These are phyloP conservation scores for Funneliformis caledonium DNA, from an alignment of 371 early-diverging fungal species.

Conservation along the genomic window DNA sequence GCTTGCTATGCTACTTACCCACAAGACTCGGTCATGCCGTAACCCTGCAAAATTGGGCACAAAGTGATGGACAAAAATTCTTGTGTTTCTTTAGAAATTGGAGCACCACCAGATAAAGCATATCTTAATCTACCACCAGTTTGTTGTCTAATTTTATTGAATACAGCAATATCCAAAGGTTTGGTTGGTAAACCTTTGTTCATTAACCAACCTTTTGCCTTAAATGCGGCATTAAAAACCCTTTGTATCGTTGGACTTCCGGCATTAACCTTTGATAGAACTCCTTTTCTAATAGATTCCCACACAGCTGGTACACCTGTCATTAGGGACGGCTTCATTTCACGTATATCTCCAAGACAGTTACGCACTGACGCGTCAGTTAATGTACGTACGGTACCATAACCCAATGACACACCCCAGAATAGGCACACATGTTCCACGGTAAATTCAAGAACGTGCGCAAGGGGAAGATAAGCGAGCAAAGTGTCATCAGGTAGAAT, in stretches of 20 bases:
- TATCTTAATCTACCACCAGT: conserved; percentile 93
- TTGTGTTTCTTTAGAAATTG: conserved; percentile 85
- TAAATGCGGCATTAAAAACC: conserved; percentile 77
- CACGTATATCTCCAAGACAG: conserved; percentile 94
- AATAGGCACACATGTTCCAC: conserved; percentile 78
- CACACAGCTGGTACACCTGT: conserved; percentile 93
- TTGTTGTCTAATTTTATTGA: conserved; percentile 86
- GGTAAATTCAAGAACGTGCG: conserved; percentile 90
- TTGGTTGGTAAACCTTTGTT: conserved; percentile 67
- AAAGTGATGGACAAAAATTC: conserved; percentile 83
- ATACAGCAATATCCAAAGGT: conserved; percentile 83
- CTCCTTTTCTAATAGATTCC: conserved; percentile 91
- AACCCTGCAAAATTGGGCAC: conserved; percentile 89
- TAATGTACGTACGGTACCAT: conserved; percentile 85
- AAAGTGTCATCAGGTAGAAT: conserved; percentile 63
- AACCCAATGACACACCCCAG: conserved; percentile 86
- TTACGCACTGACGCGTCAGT: conserved; percentile 90
- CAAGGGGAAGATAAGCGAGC: conserved; percentile 93
- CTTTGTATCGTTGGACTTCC: conserved; percentile 68
- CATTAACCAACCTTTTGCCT: conserved; percentile 77
- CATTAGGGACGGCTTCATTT: conserved; percentile 90
- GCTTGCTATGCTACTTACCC: conserved; percentile 44
- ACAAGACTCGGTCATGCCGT: conserved; percentile 76
- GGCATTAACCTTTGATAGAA: conserved; percentile 70
- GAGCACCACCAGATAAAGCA: conserved; percentile 95